phyloP scores from a whole-genome alignment of 75 land plant species.

The Pseudotsuga menziesii region DNA sequence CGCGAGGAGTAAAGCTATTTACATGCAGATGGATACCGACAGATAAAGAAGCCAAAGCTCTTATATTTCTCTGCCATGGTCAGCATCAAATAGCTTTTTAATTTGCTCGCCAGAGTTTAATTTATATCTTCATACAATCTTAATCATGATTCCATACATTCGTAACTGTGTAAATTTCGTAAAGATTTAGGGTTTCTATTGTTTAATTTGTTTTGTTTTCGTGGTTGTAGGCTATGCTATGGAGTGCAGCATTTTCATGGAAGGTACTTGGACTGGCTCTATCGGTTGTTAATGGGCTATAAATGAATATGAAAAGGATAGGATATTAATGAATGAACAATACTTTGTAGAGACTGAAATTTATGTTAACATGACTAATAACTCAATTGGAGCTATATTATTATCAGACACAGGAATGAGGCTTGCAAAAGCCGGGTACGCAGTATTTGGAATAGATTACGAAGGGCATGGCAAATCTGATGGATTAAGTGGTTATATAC shows the following conservation, averaged over 20 bases:
- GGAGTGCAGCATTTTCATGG: slow-evolving; percentile 19
- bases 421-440: slow-evolving; percentile 56
- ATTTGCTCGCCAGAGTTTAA: background rate
- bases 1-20: slow-evolving; percentile 4
- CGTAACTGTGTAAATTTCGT: background rate
- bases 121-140: background rate
- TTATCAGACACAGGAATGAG: slow-evolving; percentile 33
- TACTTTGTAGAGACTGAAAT: too few relatives aligned
- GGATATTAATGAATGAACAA: too few relatives aligned
- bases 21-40: background rate
- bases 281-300: too few relatives aligned
- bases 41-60: slow-evolving; percentile 1
- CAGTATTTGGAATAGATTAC: slow-evolving; percentile 63
- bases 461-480: slow-evolving; percentile 66
- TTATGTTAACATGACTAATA: too few relatives aligned
- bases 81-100: too few relatives aligned
- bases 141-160: background rate
- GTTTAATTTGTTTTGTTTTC: too few relatives aligned
- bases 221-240: slow-evolving; percentile 10
- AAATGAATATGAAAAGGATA: too few relatives aligned
- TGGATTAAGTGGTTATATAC: slow-evolving; percentile 44
- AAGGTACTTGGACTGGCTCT: slow-evolving; percentile 2
- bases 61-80: slow-evolving; percentile 18
- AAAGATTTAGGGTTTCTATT: too few relatives aligned
- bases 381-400: too few relatives aligned